Conservation (phyloP, 208 protist genomes). For the Trypanosoma cruzi region DNA sequence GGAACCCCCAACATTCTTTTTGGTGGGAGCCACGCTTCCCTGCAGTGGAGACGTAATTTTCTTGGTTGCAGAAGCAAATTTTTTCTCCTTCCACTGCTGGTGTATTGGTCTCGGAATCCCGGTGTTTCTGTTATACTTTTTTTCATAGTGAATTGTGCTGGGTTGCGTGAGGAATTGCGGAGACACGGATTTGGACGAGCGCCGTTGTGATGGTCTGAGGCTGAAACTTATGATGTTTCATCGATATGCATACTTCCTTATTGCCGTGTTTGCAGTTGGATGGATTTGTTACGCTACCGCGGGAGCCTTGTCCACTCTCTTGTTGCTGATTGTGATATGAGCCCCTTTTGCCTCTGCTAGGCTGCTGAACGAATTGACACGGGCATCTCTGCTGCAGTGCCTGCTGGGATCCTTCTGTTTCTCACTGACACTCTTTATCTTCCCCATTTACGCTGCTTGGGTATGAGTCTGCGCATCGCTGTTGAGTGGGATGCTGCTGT, state of each 20-base stretch:
- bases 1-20: conserved; percentile 16
- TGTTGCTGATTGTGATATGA: background rate
- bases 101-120: conserved; percentile 1
- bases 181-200: background rate
- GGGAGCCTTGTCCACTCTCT: conserved; percentile 1
- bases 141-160: conserved; percentile 16
- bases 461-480: conserved; percentile 7
- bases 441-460: background rate
- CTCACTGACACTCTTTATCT: background rate
- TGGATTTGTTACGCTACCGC: conserved; percentile 9
- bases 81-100: conserved; percentile 15
- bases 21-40: conserved; percentile 14
- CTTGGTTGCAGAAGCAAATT: conserved; percentile 1
- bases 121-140: conserved; percentile 11
- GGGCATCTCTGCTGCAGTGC: conserved; percentile 16
- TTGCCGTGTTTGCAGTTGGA: background rate
- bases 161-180: background rate
- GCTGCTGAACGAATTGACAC: conserved; percentile 11
- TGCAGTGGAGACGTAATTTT: conserved; percentile 21
- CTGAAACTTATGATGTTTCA: conserved; percentile 28
- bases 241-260: conserved; percentile 17
- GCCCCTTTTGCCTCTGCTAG: conserved; percentile 6
- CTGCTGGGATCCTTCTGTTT: conserved; percentile 18
- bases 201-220: conserved; percentile 20
- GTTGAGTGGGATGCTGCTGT: background rate